phyloP scores from a whole-genome alignment of 2,329 filamentous ascomycete species.

The Fusarium vanettenii region DNA sequence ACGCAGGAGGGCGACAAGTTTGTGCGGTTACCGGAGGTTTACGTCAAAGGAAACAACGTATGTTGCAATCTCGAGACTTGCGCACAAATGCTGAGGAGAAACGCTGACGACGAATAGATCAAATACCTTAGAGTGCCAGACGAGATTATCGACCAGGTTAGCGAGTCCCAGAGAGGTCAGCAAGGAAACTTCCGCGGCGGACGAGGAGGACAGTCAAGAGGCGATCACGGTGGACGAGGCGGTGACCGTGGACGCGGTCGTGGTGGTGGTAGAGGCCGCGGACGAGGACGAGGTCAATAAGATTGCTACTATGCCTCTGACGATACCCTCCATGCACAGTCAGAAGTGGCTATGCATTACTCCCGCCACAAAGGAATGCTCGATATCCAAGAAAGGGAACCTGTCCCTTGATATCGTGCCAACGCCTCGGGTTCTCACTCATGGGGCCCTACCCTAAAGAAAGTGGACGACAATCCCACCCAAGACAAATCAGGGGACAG shows the following conservation, averaged over 20 bases:
- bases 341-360: background rate
- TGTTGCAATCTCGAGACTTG: constrained; percentile 46
- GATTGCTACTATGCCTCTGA: constrained; percentile 2
- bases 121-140: constrained; percentile 97
- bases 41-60: constrained; percentile 98
- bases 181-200: constrained; percentile 73
- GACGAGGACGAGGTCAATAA: constrained; percentile 50
- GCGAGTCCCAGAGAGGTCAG: constrained; percentile 87
- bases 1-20: constrained; percentile 91
- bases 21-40: constrained; percentile 90
- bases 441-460: constrained; percentile 11
- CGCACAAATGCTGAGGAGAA: background rate
- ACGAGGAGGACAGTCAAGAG: constrained; percentile 68
- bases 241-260: constrained; percentile 57
- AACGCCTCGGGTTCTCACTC: constrained; percentile 6
- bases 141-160: constrained; percentile 94
- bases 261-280: constrained; percentile 53
- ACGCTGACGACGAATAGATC: constrained; percentile 70
- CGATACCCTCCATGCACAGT: constrained; percentile 9
- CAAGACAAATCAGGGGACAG: background rate
- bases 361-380: background rate
- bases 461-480: constrained; percentile 5
- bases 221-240: constrained; percentile 68
- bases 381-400: constrained; percentile 9
- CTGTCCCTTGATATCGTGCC: constrained; percentile 7